Evolutionary conservation across 768 basidiomycete species (phyloP).

Genomic region (Collybia sordida): DNA sequence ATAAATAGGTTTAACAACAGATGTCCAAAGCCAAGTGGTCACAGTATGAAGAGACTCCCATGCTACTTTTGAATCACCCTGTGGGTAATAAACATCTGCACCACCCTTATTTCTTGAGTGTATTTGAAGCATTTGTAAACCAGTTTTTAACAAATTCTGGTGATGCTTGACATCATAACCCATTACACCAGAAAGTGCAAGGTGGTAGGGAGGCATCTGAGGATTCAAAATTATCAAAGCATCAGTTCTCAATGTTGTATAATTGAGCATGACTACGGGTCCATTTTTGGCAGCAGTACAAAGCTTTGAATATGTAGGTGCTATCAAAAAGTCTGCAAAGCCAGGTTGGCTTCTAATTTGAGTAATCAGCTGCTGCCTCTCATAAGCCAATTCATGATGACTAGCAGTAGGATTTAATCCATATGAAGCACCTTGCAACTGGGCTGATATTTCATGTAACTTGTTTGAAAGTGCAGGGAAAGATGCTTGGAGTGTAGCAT

Average conservation of each 20-base stretch:
- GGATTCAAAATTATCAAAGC: constrained; percentile 14
- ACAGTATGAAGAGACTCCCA: constrained; percentile 4
- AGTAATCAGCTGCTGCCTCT: neutral
- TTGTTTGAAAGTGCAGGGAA: too few relatives aligned
- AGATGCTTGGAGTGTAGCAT: too few relatives aligned
- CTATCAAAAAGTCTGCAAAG: neutral
- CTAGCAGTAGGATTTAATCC: too few relatives aligned
- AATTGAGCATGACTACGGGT: constrained; percentile 18
- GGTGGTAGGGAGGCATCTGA: constrained; percentile 12
- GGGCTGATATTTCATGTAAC: too few relatives aligned
- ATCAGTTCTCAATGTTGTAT: constrained; percentile 17
- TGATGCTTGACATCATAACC: neutral
- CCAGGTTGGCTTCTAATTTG: neutral
- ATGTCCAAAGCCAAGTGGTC: constrained; percentile 18
- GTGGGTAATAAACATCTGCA: neutral
- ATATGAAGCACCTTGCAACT: too few relatives aligned
- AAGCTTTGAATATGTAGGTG: neutral
- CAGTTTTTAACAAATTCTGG: constrained; percentile 4
- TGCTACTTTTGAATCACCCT: neutral
- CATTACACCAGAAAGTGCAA: constrained; percentile 9
- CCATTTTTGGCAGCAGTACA: constrained; percentile 7
- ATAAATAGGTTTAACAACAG: constrained; percentile 14
- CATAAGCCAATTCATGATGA: constrained; percentile 5
- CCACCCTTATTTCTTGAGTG: neutral
- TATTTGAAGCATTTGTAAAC: neutral